Evolutionary conservation across 352 stramenopile species (phyloP), one percentile per base, ranked within the genome.

Genomic region (Pythium apleroticum): DNA sequence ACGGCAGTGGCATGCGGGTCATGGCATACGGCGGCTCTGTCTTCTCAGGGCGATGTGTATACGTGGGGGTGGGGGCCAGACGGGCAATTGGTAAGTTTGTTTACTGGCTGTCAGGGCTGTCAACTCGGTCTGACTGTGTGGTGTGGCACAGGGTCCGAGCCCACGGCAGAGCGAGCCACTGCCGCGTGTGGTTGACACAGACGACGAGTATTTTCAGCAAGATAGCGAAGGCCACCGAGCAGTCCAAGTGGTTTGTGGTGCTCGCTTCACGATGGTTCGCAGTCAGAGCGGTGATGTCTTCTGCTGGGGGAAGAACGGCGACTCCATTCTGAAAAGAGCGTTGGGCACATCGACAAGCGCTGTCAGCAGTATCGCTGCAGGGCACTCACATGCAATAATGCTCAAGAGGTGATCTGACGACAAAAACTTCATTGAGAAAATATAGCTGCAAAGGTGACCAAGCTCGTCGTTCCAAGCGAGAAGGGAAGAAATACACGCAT

Each of bases 11-110:
- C 78, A 0, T 94, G 86, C 48, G 86, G 86, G 4, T 89, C 72
- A 33, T 94, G 86, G 82, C 84, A 94, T 68, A 89, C 84, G 10
- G 75, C 78, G 72, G 84, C 79, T 77, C 53, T 83, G 15, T 89
- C 84, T 8, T 70, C 73, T 4, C 75, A 77, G 7, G 80, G 84
- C 1, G 84, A 94, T 56, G 48, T 93, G 28, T 94, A 93, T 65
- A 88, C 82, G 27, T 94, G 82, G 80, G 86, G 86, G 20, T 94
- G 86, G 86, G 80, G 83, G 25, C 76, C 66, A 35, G 74, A 93
- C 67, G 77, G 77, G 0, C 86, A 94, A 70, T 43, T 94, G 74
- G 86, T 92, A 69, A 11, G 52, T 48, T n/a, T n/a, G n/a, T n/a
- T n/a, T n/a, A n/a, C n/a, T n/a, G n/a, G n/a, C n/a, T n/a, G n/a